phyloP scores from a whole-genome alignment of 495 filamentous ascomycete species.

The Neurospora cerealis region DNA sequence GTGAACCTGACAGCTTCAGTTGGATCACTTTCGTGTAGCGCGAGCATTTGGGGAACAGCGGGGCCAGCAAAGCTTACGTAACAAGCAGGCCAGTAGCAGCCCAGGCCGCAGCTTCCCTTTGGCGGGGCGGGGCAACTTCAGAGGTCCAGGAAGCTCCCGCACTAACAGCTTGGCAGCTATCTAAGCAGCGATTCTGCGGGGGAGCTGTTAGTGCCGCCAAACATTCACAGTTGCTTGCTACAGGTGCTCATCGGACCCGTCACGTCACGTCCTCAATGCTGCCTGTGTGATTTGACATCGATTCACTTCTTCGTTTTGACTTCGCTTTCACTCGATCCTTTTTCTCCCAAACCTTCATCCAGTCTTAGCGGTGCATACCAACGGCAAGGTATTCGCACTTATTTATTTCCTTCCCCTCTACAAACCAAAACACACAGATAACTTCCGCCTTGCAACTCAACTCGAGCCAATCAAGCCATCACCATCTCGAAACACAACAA shows the following conservation, averaged over 20 bases:
- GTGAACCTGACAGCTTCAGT: not conserved
- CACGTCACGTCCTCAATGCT: not conserved
- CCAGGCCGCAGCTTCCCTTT: not conserved
- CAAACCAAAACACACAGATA: not conserved
- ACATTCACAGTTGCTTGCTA: not conserved
- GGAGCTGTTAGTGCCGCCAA: not conserved
- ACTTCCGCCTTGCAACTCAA: not conserved
- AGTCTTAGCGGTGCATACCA: not conserved
- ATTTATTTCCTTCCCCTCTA: not conserved
- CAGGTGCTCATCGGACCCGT: not conserved
- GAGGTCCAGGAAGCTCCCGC: not conserved
- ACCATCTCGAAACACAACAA: constrained; percentile 6
- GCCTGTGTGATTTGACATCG: not conserved
- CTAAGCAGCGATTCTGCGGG: not conserved
- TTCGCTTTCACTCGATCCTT: not conserved
- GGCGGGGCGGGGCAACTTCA: not conserved
- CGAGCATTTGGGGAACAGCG: not conserved
- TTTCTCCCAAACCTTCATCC: not conserved
- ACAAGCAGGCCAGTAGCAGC: not conserved
- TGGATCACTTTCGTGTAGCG: not conserved
- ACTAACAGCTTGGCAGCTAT: not conserved
- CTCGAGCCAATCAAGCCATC: not conserved
- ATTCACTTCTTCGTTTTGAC: not conserved
- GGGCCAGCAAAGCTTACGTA: not conserved
- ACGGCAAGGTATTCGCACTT: not conserved